Evolutionary conservation across 306 rosid genomes (phyloP), one percentile per base, ranked within the genome.

Genomic region (Benincasa hispida): DNA sequence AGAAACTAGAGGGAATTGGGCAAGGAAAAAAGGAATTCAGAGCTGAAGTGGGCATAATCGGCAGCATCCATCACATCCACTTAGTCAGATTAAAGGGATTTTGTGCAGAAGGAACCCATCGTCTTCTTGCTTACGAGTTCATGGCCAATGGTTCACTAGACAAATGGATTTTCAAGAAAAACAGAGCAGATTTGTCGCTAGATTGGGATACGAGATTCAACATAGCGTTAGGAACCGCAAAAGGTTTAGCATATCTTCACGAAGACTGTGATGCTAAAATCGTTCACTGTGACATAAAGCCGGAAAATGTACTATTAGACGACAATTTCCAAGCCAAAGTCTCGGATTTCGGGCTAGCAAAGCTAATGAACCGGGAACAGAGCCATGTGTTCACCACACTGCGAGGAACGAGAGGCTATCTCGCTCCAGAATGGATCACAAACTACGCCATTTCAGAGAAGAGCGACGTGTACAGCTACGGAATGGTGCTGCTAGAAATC

Each of bases 361-460:
- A 91, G 85, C 91, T 93, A 22, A 93, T 91, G 98, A 90, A 83
- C 24, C 74, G 96, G 60, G 94, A 93, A 58, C 97, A 93, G 72
- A 93, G 97, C 81, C 97, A 88, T 80, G 98, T 93, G 45, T 91
- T 91, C 76, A 91, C 98, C 39, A 93, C 97, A 18, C 70, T 93
- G 12, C 79, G 98, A 41, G 97, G 97, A n/a, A 93, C 98, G 0
- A 83, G 97, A 30, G 97, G 98, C 6, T 91, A 93, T 80, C 91
- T 93, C 2, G 98, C 97, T 2, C 98, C 97, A 1, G 97, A 93
- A 73, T 93, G 96, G 98, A 91, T 93, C 83, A 93, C 98, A 74
- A 91, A 90, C 88, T 93, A 91, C 47, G 93, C 98, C 0, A 93
- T 93, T 79, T 91, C 97, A 39, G 97, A 93, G 92, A 93, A 90